Base-by-base conservation (phyloP, 2,329 filamentous ascomycete genomes). In the Fusarium subtropicale region DNA sequence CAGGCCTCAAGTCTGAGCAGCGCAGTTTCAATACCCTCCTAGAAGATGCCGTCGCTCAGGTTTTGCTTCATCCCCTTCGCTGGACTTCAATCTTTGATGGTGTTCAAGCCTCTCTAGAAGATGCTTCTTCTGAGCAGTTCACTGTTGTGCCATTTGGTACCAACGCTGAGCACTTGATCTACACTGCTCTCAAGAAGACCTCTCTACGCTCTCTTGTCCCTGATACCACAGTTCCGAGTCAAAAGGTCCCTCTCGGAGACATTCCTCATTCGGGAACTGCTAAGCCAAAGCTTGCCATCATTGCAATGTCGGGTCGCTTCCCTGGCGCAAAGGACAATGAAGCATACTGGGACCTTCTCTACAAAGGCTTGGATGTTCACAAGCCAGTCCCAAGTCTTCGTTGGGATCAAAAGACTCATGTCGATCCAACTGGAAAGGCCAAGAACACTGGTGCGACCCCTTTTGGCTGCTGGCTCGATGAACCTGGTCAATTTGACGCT, bases 401-500 rank as follows among this genome's bases (percentile, higher is more conserved):
- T 20, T 72, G 69, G 69, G 69, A 71, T 24, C 63, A 66, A 5
- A 41, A 71, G 16, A 72, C 69, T 6, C 69, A 72, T 1, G 69
- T 72, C 85, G 82, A 89, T 69, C 83, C 87, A 16, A 86, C 86
- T 6, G 87, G 87, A 15, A 88, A 89, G 73, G 82, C 79, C 46
- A 87, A 88, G 76, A 91, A 91, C 79, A 90, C 89, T 45, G 87
- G 63, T 12, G 68, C 71, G 22, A 75, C 73, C 5, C 76, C 75
- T 2, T 78, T 75, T n/a, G 76, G 79, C 6, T 78, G 76, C 67
- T 78, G 89, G 80, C 87, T 91, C 45, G 86, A 90, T 0, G 84
- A 91, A 61, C 89, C 90, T 0, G 88, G 87, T 39, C 81, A 88
- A 24, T 92, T 92, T 66, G 90, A 92, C 66, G 86, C 88, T 22